Evolutionary conservation across 2,329 filamentous ascomycete genomes (phyloP).

Genomic region (Alternaria ethzedia): DNA sequence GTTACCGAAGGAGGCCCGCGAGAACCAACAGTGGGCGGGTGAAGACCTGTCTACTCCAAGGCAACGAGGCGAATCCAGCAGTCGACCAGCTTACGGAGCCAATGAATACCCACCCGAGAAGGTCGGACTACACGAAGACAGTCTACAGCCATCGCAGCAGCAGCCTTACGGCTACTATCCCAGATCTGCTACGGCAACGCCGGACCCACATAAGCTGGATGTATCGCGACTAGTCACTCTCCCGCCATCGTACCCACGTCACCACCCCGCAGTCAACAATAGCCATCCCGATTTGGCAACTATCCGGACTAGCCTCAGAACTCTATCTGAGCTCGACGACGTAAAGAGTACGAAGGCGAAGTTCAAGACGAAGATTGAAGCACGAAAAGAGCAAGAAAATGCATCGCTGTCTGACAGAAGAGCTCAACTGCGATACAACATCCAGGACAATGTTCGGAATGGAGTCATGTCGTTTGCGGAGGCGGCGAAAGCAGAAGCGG

Average conservation of each 20-base stretch:
- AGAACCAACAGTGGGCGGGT: constrained; percentile 72
- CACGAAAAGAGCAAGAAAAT: constrained; percentile 60
- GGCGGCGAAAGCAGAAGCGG: constrained; percentile 80
- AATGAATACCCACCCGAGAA: constrained; percentile 72
- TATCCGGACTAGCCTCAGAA: constrained; percentile 76
- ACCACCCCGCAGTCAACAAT: constrained; percentile 95
- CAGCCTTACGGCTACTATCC: constrained; percentile 49
- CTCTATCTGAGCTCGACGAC: constrained; percentile 75
- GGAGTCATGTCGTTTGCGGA: constrained; percentile 83
- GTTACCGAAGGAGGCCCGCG: constrained; percentile 75
- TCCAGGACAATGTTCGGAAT: constrained; percentile 78
- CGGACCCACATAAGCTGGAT: constrained; percentile 69
- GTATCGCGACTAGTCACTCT: constrained; percentile 91
- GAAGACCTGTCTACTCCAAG: constrained; percentile 46
- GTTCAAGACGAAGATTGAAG: constrained; percentile 58
- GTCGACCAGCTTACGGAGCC: constrained; percentile 52
- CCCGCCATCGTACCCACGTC: constrained; percentile 90
- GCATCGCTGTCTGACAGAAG: constrained; percentile 66
- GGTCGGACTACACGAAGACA: constrained; percentile 61
- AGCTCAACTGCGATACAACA: constrained; percentile 71
- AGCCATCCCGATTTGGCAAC: constrained; percentile 87
- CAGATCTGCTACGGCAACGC: constrained; percentile 51
- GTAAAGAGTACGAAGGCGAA: constrained; percentile 70
- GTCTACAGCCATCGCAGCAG: constrained; percentile 31
- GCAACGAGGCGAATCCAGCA: constrained; percentile 40